Conservation (phyloP, 2,329 filamentous ascomycete genomes). For the Pseudocercospora crystallina region DNA sequence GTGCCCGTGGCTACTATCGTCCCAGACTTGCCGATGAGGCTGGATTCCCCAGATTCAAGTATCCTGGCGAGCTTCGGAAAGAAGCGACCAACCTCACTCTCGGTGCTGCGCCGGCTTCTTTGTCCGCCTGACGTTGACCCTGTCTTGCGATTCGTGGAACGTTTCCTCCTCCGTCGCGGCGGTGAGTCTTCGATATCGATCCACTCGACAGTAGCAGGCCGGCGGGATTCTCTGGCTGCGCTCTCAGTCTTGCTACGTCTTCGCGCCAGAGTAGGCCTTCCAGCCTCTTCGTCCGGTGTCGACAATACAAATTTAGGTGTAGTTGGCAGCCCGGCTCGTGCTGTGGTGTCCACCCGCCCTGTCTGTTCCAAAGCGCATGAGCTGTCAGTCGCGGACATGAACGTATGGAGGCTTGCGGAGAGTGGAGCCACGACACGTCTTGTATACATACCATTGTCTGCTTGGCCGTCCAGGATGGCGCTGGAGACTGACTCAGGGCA, state of each 20-base stretch:
- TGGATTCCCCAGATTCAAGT: constrained; percentile 38
- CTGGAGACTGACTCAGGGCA: constrained; percentile 21
- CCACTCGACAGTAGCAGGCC: constrained; percentile 28
- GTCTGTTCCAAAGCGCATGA: constrained; percentile 21
- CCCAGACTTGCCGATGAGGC: constrained; percentile 15
- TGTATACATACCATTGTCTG: constrained; percentile 28
- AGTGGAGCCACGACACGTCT: constrained; percentile 12
- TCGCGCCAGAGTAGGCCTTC: constrained; percentile 19
- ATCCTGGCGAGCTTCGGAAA: constrained; percentile 44
- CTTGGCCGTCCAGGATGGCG: constrained; percentile 12
- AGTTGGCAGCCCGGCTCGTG: constrained; percentile 20
- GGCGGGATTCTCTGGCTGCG: constrained; percentile 19
- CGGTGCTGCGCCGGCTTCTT: constrained; percentile 17
- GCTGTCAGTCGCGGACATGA: constrained; percentile 22
- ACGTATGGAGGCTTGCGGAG: constrained; percentile 13
- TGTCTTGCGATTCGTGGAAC: constrained; percentile 10
- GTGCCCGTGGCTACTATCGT: constrained; percentile 12
- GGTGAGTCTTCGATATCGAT: constrained; percentile 26
- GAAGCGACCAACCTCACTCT: constrained; percentile 32
- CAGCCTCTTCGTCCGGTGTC: constrained; percentile 22
- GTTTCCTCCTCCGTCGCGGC: constrained; percentile 17
- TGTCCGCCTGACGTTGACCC: constrained; percentile 13
- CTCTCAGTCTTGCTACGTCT: constrained; percentile 24
- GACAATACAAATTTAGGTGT: constrained; percentile 28
- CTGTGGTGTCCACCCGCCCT: constrained; percentile 15